Evolutionary conservation across 306 rosid species (phyloP).

Genomic region (Vicia sativa): DNA sequence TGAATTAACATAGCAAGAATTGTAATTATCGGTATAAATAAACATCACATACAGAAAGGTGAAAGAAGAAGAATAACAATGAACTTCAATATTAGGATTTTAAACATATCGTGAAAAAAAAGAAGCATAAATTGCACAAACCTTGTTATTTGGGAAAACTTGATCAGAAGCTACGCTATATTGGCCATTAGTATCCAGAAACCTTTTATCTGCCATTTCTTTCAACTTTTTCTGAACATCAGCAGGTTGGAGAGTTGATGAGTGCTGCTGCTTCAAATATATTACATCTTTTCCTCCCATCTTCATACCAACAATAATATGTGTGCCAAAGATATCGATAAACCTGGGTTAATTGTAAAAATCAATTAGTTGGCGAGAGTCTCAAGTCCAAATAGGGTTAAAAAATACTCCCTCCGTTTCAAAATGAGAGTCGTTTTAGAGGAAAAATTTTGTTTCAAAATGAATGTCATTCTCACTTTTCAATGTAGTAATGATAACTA

Average conservation of each 20-base stretch:
- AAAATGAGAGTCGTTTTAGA: no score
- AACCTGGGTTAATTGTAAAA: constrained; percentile 57
- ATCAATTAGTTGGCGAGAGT: constrained; percentile 30
- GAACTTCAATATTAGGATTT: constrained; percentile 18
- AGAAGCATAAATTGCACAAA: constrained; percentile 33
- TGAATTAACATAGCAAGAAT: constrained; percentile 18
- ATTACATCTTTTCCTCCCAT: constrained; percentile 99
- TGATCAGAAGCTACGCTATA: constrained; percentile 62
- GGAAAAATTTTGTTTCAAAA: no score
- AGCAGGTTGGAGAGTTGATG: constrained; percentile 83
- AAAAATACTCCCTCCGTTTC: no score
- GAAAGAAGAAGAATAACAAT: constrained; percentile 25
- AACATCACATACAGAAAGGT: background rate
- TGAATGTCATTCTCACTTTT: no score
- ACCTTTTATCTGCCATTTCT: constrained; percentile 89
- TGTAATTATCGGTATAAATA: background rate
- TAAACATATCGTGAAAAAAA: constrained; percentile 26
- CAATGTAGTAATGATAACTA: no score
- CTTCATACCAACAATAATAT: constrained; percentile 88
- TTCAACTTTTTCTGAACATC: constrained; percentile 88
- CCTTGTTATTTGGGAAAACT: constrained; percentile 70
- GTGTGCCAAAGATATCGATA: constrained; percentile 91
- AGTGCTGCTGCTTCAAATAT: constrained; percentile 94
- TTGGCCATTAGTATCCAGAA: constrained; percentile 66
- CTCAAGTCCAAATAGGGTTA: constrained; percentile 26